These are phyloP conservation scores for Lycium ferocissimum DNA, from an alignment of 257 asterid genomes.

Conservation along the genomic window DNA sequence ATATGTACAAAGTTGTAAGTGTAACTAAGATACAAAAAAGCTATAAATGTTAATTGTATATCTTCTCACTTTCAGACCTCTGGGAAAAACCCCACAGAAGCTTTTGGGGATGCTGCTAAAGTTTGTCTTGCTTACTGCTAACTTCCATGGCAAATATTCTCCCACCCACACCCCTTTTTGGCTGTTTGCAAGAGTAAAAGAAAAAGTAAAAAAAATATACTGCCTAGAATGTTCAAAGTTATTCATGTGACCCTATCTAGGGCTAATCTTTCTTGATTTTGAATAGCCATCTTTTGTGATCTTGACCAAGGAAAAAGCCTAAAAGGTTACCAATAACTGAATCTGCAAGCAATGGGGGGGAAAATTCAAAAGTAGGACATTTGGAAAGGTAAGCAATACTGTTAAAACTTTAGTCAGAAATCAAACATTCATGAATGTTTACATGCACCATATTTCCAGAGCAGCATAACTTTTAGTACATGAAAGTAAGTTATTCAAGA, in stretches of 20 bases:
- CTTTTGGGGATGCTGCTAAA: constrained; percentile 28
- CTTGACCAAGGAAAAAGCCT: constrained; percentile 6
- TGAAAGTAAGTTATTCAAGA: too few relatives aligned
- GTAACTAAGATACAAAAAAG: constrained; percentile 28
- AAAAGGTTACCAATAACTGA: constrained; percentile 29
- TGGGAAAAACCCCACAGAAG: too few relatives aligned
- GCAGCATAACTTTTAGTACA: too few relatives aligned
- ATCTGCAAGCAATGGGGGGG: constrained; percentile 37
- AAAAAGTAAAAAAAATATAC: neutral
- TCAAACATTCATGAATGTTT: constrained; percentile 15
- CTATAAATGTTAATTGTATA: constrained; percentile 25
- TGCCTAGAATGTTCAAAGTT: constrained; percentile 22
- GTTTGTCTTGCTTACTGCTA: constrained; percentile 47
- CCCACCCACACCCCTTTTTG: constrained; percentile 36
- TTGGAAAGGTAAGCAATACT: constrained; percentile 8
- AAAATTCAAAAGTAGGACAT: constrained; percentile 21
- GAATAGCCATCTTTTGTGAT: constrained; percentile 7
- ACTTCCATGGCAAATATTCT: constrained; percentile 52
- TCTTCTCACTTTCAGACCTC: constrained; percentile 17
- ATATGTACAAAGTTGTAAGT: neutral
- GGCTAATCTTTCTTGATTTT: constrained; percentile 31
- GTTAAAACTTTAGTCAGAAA: neutral
- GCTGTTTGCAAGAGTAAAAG: constrained; percentile 28
- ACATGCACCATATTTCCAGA: too few relatives aligned
- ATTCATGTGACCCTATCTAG: constrained; percentile 27